Conservation (phyloP, 2,329 filamentous ascomycete species). For the Fusarium clavum region DNA sequence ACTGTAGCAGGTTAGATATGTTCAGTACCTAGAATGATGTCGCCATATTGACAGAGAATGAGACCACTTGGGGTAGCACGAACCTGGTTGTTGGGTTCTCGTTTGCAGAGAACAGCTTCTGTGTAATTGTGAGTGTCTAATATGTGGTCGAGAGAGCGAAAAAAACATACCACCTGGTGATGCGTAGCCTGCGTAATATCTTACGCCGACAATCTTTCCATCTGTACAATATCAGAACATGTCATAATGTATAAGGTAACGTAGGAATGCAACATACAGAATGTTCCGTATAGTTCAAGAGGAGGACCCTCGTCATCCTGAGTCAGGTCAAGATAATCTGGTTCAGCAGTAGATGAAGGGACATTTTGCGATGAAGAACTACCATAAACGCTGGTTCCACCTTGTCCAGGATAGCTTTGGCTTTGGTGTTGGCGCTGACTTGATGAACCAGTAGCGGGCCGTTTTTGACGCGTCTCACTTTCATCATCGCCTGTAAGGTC, state of each 20-base stretch:
- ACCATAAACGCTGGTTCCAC: constrained; percentile 35
- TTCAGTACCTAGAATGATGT: not conserved
- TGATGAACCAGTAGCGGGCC: constrained; percentile 33
- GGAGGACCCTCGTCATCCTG: constrained; percentile 57
- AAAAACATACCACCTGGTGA: constrained; percentile 60
- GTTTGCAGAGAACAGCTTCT: constrained; percentile 68
- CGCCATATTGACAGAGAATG: constrained; percentile 5
- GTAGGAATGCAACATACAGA: constrained; percentile 50
- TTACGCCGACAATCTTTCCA: constrained; percentile 63
- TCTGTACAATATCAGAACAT: constrained; percentile 48
- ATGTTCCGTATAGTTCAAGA: constrained; percentile 61
- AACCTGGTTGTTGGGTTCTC: constrained; percentile 74
- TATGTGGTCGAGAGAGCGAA: not conserved
- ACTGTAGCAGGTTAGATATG: constrained; percentile 50
- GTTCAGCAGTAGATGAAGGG: constrained; percentile 47
- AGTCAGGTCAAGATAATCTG: constrained; percentile 57
- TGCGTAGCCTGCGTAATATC: constrained; percentile 72
- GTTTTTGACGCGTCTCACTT: constrained; percentile 43
- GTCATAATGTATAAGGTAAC: constrained; percentile 1
- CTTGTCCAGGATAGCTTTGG: constrained; percentile 23
- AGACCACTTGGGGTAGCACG: constrained; percentile 28
- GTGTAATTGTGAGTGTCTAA: constrained; percentile 16
- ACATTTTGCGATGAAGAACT: constrained; percentile 28
- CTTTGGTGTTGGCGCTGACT: constrained; percentile 9
- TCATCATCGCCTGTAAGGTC: constrained; percentile 57